phyloP scores from a whole-genome alignment of 2,329 filamentous ascomycete genomes.

The Dryadomyces quercivorus region DNA sequence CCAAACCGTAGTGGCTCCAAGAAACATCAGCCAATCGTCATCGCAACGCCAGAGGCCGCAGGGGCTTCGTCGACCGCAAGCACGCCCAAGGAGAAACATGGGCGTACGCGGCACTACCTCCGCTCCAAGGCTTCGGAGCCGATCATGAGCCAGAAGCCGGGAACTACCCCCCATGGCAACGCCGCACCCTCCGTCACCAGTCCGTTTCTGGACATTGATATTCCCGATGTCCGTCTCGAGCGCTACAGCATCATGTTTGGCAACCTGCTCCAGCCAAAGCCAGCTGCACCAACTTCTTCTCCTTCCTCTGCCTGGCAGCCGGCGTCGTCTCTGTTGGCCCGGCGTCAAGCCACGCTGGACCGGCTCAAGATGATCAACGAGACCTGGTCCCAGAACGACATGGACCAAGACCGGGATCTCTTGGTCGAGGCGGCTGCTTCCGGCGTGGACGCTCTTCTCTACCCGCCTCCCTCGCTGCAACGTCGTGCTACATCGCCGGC shows the following conservation, averaged over 20 bases:
- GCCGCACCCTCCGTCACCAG: constrained; percentile 7
- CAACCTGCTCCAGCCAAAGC: constrained; percentile 43
- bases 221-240: constrained; percentile 71
- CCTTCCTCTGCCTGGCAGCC: constrained; percentile 10
- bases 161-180: neutral
- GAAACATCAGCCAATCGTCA: constrained; percentile 32
- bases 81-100: neutral
- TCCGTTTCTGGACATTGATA: constrained; percentile 58
- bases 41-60: constrained; percentile 20
- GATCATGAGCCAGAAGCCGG: constrained; percentile 3
- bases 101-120: constrained; percentile 7
- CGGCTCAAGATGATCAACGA: constrained; percentile 43
- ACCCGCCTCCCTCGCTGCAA: constrained; percentile 9
- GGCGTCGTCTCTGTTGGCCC: constrained; percentile 34
- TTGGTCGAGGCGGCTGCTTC: neutral
- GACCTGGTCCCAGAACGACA: constrained; percentile 24
- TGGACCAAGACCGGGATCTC: constrained; percentile 3
- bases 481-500: constrained; percentile 37
- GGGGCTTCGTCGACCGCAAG: constrained; percentile 18
- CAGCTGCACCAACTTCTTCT: neutral
- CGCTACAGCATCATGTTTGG: constrained; percentile 93
- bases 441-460: neutral
- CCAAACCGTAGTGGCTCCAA: constrained; percentile 24
- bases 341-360: constrained; percentile 46
- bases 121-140: constrained; percentile 13